Evolutionary conservation across 2,329 filamentous ascomycete genomes (phyloP), one percentile per base, ranked within the genome.

Genomic region (Cryphonectria radicalis): DNA sequence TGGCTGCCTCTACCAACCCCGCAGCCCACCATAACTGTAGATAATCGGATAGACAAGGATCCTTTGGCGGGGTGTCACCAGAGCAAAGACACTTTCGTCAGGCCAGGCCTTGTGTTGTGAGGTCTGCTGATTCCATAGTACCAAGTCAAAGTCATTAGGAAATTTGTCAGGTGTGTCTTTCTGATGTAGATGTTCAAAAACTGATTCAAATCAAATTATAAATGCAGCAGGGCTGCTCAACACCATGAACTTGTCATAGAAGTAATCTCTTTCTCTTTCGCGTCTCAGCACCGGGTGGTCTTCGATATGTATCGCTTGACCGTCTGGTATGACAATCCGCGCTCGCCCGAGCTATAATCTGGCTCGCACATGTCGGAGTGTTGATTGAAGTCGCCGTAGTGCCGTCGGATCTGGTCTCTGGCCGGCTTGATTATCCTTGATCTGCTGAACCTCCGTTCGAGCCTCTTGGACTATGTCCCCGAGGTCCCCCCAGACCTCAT

Each of bases 401-500:
- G 83, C 82, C 57, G 76, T 80, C 5, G 80, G 75, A 70, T 76
- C 74, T 14, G 78, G 74, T 19, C 76, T 74, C 11, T 70, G 75
- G 53, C 74, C 73, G 50, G 75, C 75, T n/a, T 65, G 62, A 7
- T 19, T n/a, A 19, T 77, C 75, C 67, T 80, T 77, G 35, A 84
- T 77, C 37, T 82, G 77, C 64, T 86, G 81, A 28, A 92, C 78
- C 77, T 93, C 90, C 63, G 80, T 79, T 70, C 81, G 82, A 4
- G 90, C 91, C 72, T 88, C 84, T 66, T 83, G 81, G 13, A 90
- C 85, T 46, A 91, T 80, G 4, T 86, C 83, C 42, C 84, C 80
- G 28, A 92, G 78, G 70, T 88, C 89, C 28, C 91, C 91, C 91
- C 91, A 93, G 35, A 93, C 90, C 69, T 92, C 88, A 76, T 92